Evolutionary conservation across 176 grass and related monocot species (phyloP).

Genomic region (Poa annua): DNA sequence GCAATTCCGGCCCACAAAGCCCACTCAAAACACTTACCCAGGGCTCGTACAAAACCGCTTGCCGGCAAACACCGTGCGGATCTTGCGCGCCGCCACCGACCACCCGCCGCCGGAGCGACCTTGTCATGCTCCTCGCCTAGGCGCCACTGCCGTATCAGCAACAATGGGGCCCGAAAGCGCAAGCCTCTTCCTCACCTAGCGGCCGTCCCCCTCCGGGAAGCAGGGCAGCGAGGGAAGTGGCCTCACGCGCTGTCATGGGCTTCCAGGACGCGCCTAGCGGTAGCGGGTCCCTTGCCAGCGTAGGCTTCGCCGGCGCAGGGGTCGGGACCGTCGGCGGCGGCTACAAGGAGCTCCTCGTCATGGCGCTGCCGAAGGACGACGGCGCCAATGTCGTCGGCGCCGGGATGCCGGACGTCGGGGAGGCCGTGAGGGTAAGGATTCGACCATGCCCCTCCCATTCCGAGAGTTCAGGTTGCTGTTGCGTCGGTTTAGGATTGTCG

Average conservation of each 20-base stretch:
- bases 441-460: background rate
- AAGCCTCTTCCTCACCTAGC: no score
- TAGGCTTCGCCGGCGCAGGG: no score
- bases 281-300: background rate
- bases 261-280: slow-evolving; percentile 13
- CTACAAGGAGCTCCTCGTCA: slow-evolving; percentile 57
- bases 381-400: slow-evolving; percentile 35
- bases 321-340: background rate
- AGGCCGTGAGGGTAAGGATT: slow-evolving; percentile 8
- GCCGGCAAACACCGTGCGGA: background rate
- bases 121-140: background rate
- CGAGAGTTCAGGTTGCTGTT: no score
- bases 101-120: background rate
- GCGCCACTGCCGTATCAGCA: background rate
- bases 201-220: background rate
- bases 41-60: background rate
- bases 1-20: background rate
- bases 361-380: slow-evolving; percentile 53
- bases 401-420: slow-evolving; percentile 48
- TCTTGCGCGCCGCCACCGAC: background rate
- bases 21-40: background rate
- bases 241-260: slow-evolving; percentile 33
- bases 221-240: background rate
- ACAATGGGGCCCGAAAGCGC: background rate
- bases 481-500: no score